Evolutionary conservation across 1,284 basidiomycete genomes (phyloP), one percentile per base, ranked within the genome.

Genomic region (Pascua guehoae): DNA sequence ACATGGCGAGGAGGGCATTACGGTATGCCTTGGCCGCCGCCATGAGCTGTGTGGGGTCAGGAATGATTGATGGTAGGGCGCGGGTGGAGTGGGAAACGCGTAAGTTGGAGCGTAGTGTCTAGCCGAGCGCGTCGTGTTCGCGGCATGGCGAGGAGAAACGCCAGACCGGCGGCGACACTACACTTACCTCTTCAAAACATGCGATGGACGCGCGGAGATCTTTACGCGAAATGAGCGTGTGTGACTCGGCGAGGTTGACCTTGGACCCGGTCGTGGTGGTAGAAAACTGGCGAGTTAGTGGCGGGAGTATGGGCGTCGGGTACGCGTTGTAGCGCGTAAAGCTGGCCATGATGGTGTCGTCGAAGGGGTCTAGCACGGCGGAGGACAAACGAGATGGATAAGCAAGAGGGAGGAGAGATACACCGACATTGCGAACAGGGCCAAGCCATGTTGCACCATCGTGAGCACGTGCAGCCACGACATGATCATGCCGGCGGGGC

Each of bases 11-110:
- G 64, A 97, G 82, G 36, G 90, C 88, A 41, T 86, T 81, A 49
- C 93, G 89, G 79, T 95, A 97, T 53, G 83, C 84, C 51, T 90
- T 87, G 62, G 88, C 89, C 47, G 86, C 83, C 61, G 78, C 83
- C 78, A 96, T 83, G 50, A 96, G 81, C 86, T 93, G 51, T 12
- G 12, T 5, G 16, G 36, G 1, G 51, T 56, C 41, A 60, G 24
- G 24, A 32, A 32, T 32, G 24, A 4, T 32, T 32, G 24, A 32
- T 32, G 3, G 24, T 32, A 32, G 24, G 24, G 24, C 24, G 24
- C 7, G 24, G 24, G 7, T 32, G 24, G 24, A 32, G 24, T 7
- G 24, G 24, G 24, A 32, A 32, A 32, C 24, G 24, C 24, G 24
- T 4, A 3, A 4, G 7, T 32, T 32, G 7, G 24, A 32, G 11